Percentiles rank a stretch among this genome's conserved stretches.
Evolutionary conservation across 345 rosid genomes (phyloP).

Genomic region (Camelina neglecta): DNA sequence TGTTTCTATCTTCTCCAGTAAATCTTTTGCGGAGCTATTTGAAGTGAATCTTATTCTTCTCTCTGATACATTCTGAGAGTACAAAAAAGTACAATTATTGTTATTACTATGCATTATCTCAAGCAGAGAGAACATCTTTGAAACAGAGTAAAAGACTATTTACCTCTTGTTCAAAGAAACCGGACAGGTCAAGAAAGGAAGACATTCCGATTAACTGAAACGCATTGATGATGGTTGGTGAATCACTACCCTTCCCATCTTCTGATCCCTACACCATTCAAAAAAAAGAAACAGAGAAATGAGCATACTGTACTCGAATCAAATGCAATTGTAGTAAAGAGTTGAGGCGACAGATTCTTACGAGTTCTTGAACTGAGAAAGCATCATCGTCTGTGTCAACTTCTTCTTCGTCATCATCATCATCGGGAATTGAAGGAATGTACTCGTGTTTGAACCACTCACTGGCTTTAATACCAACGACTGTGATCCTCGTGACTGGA

Average conservation of each 20-base stretch:
- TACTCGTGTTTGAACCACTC: slow-evolving; percentile 83
- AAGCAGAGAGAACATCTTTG: slow-evolving; percentile 22
- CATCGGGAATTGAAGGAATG: slow-evolving; percentile 60
- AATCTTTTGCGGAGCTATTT: slow-evolving; percentile 67
- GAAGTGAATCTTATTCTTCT: slow-evolving; percentile 95
- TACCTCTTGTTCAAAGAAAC: slow-evolving; percentile 95
- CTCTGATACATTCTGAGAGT: slow-evolving; percentile 74
- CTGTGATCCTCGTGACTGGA: slow-evolving; percentile 67
- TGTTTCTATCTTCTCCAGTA: slow-evolving; percentile 76
- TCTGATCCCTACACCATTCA: slow-evolving; percentile 52
- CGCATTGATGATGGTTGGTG: slow-evolving; percentile 73
- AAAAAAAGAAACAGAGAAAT: slow-evolving; percentile 20
- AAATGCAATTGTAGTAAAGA: not conserved
- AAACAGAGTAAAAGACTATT: slow-evolving; percentile 11
- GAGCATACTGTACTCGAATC: slow-evolving; percentile 17
- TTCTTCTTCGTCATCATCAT: slow-evolving; percentile 85
- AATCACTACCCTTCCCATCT: slow-evolving; percentile 56
- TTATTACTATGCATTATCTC: not conserved
- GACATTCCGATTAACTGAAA: slow-evolving; percentile 98
- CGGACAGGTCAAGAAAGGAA: slow-evolving; percentile 88
- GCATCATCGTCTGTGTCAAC: slow-evolving; percentile 56
- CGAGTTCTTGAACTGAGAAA: slow-evolving; percentile 62
- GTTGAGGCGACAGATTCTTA: slow-evolving; percentile 37
- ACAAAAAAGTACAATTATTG: not conserved
- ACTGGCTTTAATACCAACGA: slow-evolving; percentile 64